Percentiles rank a stretch among this genome's conserved stretches.
Conservation (phyloP, 306 rosid species). For the Lithocarpus polystachyus region DNA sequence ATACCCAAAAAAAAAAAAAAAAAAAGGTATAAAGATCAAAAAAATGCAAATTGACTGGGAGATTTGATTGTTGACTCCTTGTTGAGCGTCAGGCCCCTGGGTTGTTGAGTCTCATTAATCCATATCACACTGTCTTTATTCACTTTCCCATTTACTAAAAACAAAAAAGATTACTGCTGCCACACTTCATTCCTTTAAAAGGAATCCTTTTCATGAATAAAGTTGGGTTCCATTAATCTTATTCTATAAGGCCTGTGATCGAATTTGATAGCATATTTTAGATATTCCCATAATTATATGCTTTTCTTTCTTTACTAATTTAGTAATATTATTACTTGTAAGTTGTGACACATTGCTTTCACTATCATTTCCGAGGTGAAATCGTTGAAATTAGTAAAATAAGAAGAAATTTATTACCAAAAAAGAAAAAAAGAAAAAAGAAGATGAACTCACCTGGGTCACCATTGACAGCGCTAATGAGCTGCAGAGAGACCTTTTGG, state of each 20-base stretch:
- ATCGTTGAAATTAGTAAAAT: background rate
- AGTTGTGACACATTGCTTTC: background rate
- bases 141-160: background rate
- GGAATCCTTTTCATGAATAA: too few species aligned
- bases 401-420: background rate
- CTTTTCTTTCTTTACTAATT: too few species aligned
- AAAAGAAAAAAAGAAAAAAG: background rate
- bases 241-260: too few species aligned
- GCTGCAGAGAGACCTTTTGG: slow-evolving; percentile 28
- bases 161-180: background rate
- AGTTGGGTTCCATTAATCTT: too few species aligned
- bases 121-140: background rate
- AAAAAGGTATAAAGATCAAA: background rate
- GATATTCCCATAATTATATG: too few species aligned
- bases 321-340: too few species aligned
- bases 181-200: background rate
- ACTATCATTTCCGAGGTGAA: background rate
- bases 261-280: too few species aligned
- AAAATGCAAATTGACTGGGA: background rate
- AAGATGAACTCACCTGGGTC: background rate
- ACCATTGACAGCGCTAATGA: slow-evolving; percentile 24
- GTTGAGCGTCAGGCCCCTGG: background rate
- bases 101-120: background rate
- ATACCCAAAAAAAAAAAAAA: background rate
- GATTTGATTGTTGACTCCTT: background rate